Conservation (phyloP, 2,329 filamentous ascomycete species). For the Parastagonospora nodorum region DNA sequence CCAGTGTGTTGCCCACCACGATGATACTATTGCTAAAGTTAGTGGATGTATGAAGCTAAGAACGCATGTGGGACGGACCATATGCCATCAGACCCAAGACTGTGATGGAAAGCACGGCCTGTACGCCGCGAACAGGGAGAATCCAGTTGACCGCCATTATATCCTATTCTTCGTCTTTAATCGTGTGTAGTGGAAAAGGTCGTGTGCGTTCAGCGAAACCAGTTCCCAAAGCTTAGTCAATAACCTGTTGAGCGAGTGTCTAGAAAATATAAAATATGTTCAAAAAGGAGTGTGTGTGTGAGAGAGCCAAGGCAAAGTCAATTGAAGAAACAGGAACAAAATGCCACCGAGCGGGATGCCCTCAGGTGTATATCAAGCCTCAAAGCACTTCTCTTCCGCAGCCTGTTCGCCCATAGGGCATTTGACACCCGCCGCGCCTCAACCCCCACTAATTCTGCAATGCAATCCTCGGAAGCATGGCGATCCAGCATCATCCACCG, state of each 20-base stretch:
- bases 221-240: neutral
- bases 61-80: constrained; percentile 54
- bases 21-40: constrained; percentile 56
- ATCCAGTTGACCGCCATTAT: constrained; percentile 61
- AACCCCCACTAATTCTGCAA: constrained; percentile 7
- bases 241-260: neutral
- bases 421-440: constrained; percentile 12
- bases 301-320: neutral
- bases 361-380: neutral
- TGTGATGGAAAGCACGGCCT: constrained; percentile 72
- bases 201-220: neutral
- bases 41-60: neutral
- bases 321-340: neutral
- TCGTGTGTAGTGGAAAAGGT: neutral
- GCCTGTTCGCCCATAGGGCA: constrained; percentile 2
- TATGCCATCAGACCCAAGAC: constrained; percentile 77
- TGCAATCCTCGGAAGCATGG: constrained; percentile 20
- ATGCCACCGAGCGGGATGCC: neutral
- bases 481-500: constrained; percentile 2
- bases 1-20: constrained; percentile 59
- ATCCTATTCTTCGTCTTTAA: constrained; percentile 12
- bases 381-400: constrained; percentile 1
- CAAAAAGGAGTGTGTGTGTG: too few relatives aligned
- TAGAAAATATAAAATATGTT: neutral
- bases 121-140: constrained; percentile 68